Conservation (phyloP, 1,284 basidiomycete species). For the Cutaneotrichosporon mucoides region DNA sequence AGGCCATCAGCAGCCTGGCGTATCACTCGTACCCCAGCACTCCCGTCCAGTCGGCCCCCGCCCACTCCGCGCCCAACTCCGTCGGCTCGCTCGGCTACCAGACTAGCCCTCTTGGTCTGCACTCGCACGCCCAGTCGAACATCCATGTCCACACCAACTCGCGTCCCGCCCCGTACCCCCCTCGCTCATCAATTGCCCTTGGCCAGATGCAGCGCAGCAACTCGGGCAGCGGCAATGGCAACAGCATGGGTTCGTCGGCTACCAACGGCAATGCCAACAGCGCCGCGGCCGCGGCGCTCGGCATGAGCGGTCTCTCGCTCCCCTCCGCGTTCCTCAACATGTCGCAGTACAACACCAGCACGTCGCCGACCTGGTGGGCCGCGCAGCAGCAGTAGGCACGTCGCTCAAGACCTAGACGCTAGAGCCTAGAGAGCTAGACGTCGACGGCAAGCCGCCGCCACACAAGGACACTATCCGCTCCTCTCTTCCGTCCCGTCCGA, state of each 20-base stretch:
- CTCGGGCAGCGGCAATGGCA: neutral
- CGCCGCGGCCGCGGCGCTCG: neutral
- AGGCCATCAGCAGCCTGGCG: neutral
- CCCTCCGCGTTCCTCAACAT: too few relatives aligned
- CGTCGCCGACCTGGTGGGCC: too few relatives aligned
- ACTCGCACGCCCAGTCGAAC: too few relatives aligned
- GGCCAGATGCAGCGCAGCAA: neutral
- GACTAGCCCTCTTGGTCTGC: neutral
- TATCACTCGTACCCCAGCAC: conserved; percentile 1
- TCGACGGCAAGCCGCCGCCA: too few relatives aligned
- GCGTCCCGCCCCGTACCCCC: conserved; percentile 1
- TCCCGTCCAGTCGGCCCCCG: neutral
- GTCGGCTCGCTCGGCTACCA: conserved; percentile 1
- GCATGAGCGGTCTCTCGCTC: too few relatives aligned
- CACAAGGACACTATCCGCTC: too few relatives aligned
- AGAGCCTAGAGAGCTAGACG: too few relatives aligned
- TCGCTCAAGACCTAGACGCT: too few relatives aligned
- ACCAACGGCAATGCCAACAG: neutral
- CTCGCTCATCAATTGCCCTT: neutral
- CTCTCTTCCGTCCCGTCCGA: too few relatives aligned
- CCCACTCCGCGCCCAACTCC: neutral
- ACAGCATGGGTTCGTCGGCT: too few relatives aligned
- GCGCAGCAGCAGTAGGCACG: too few relatives aligned
- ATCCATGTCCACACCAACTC: neutral
- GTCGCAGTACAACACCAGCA: too few relatives aligned